Base-by-base conservation (phyloP, 441 rosid species). In the Jatropha podagrica region DNA sequence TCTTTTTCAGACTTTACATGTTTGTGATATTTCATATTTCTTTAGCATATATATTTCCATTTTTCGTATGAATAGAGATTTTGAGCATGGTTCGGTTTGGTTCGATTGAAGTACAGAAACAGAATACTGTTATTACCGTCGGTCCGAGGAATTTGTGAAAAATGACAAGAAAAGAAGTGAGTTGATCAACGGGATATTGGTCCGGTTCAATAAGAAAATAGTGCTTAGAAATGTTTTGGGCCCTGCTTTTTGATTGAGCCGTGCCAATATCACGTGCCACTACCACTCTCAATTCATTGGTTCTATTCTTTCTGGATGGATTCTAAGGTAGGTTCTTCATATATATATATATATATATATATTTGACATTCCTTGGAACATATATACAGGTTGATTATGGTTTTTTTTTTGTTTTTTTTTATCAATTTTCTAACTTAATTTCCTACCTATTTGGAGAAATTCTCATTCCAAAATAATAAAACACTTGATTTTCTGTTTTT, bases 131-230 rank as follows among this genome's bases (percentile, higher is more conserved):
- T 3, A 42, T 49, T 49, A 49, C 9, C 5, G 56, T 52, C 18
- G 3, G n/a, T 52, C 6, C 56, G n/a, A 7, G 10, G 10, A 1
- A 5, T 18, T 17, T n/a, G 26, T 15, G 15, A 54, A 14, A 17
- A 14, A 54, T 20, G 14, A 23, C 12, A 23, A 60, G 64, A 58
- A 27, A 48, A 17, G 14, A 69, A 23, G 73, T 40, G 20, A 48
- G 63, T 69, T 17, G 18, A 44, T 81, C 27, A 20, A 56, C 87
- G 87, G 78, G 86, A 84, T 86, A 83, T 86, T 86, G 87, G 89
- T 81, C 74, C 89, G 87, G 87, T 84, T 86, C 89, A 86, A 86
- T 86, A 72, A 83, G 85, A 86, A 82, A 84, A 70, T 78, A 20
- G 78, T 20, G 82, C 69, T 74, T 77, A n/a, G 32, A 42, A 63